These are phyloP conservation scores for Raffaelea arxii DNA, from an alignment of 2,329 filamentous ascomycete species.

Conservation along the genomic window DNA sequence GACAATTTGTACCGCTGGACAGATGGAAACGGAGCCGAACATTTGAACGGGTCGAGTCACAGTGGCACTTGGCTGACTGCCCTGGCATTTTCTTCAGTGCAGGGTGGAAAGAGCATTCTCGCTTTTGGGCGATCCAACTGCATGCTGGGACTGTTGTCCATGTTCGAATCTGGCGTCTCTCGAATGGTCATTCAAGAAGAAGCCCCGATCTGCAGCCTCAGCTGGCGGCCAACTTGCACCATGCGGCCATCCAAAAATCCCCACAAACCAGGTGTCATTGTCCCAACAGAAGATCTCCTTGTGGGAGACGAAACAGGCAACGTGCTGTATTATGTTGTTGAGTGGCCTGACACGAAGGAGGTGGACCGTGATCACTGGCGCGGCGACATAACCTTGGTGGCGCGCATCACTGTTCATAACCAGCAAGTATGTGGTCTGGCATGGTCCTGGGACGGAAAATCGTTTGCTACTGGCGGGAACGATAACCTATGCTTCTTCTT, in stretches of 20 bases:
- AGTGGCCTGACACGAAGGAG: slow-evolving; percentile 65
- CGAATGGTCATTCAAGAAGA: slow-evolving; percentile 59
- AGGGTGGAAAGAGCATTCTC: slow-evolving; percentile 69
- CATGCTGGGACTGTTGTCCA: slow-evolving; percentile 66
- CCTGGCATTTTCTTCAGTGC: slow-evolving; percentile 75
- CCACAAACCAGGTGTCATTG: slow-evolving; percentile 34
- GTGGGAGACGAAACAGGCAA: slow-evolving; percentile 77
- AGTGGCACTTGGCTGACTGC: slow-evolving; percentile 61
- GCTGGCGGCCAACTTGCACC: slow-evolving; percentile 61
- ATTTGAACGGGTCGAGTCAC: slow-evolving; percentile 34
- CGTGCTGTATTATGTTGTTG: slow-evolving; percentile 80
- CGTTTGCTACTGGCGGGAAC: slow-evolving; percentile 84
- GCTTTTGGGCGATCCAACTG: slow-evolving; percentile 77
- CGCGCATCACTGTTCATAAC: slow-evolving; percentile 66
- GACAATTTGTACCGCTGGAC: slow-evolving; percentile 83
- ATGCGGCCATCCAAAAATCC: slow-evolving; percentile 42
- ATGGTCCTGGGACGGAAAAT: slow-evolving; percentile 67
- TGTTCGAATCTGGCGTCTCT: slow-evolving; percentile 40
- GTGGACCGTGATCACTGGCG: slow-evolving; percentile 59
- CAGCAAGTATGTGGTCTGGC: slow-evolving; percentile 92
- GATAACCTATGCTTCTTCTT: slow-evolving; percentile 86
- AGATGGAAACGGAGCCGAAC: slow-evolving; percentile 57
- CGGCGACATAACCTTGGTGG: slow-evolving; percentile 67
- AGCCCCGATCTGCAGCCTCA: slow-evolving; percentile 65
- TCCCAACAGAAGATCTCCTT: slow-evolving; percentile 71